Conservation (phyloP, 2,329 filamentous ascomycete species). For the Cordyceps tenuipes region DNA sequence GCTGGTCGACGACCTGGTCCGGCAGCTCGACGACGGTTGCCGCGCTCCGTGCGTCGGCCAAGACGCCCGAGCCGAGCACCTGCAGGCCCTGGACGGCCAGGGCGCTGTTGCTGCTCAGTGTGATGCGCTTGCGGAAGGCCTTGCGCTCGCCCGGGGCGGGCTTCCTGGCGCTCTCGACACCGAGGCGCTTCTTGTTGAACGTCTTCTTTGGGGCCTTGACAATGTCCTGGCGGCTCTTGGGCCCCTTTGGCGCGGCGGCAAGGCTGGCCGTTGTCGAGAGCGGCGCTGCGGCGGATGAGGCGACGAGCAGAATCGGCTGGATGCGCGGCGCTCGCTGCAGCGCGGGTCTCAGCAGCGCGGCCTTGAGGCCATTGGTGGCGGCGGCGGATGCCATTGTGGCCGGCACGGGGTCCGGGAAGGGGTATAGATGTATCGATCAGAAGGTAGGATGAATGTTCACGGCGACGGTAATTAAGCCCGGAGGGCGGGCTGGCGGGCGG, state of each 20-base stretch:
- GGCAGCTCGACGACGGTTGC: constrained; percentile 65
- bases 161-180: constrained; percentile 40
- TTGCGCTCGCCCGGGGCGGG: constrained; percentile 74
- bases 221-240: constrained; percentile 29
- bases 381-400: constrained; percentile 23
- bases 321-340: constrained; percentile 26
- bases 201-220: constrained; percentile 34
- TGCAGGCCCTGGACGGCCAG: constrained; percentile 63
- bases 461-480: not conserved
- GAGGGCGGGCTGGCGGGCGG: not conserved
- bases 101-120: constrained; percentile 91
- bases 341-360: constrained; percentile 29
- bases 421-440: not conserved
- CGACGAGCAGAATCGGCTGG: constrained; percentile 20
- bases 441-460: not conserved
- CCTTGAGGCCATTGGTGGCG: constrained; percentile 33
- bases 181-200: constrained; percentile 43
- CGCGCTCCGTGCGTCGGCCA: constrained; percentile 45
- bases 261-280: constrained; percentile 31
- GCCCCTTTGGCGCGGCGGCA: constrained; percentile 18
- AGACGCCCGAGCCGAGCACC: constrained; percentile 47
- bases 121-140: constrained; percentile 77
- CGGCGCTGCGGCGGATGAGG: constrained; percentile 24
- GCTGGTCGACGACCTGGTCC: constrained; percentile 62
- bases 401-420: not conserved